Evolutionary conservation across 2,329 filamentous ascomycete genomes (phyloP).

Genomic region (Hypoxylon sp.): DNA sequence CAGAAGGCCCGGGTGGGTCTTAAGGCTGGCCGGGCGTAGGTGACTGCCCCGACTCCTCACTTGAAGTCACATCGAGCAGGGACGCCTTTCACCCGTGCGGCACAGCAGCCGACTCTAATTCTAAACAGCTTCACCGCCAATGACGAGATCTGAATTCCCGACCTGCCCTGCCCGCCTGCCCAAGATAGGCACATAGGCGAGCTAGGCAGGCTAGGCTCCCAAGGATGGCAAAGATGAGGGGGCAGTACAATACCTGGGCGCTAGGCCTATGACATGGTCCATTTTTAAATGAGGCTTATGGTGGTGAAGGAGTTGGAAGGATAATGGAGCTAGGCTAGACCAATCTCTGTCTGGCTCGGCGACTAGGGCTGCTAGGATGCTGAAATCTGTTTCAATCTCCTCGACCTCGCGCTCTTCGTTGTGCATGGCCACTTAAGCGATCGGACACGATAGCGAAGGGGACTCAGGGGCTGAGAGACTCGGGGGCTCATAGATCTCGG

Average conservation of each 20-base stretch:
- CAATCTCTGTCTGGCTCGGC: neutral
- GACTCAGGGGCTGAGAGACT: neutral
- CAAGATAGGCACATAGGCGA: too few relatives aligned
- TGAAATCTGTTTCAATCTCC: neutral
- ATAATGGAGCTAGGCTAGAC: neutral
- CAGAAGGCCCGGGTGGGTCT: constrained; percentile 1
- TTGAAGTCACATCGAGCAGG: neutral
- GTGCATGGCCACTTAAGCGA: neutral
- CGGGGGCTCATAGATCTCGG: neutral
- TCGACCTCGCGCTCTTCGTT: neutral
- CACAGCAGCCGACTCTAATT: constrained; percentile 3
- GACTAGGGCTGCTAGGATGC: too few relatives aligned
- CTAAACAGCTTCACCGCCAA: neutral
- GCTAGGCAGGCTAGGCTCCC: too few relatives aligned
- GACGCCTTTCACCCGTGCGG: neutral
- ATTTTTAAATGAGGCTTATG: neutral
- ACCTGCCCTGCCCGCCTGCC: too few relatives aligned
- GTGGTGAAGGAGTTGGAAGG: neutral
- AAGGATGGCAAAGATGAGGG: neutral
- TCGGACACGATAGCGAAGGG: neutral
- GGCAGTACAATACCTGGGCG: neutral
- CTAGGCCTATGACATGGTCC: neutral
- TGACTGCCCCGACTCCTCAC: constrained; percentile 9
- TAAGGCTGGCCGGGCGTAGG: neutral
- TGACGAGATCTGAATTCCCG: neutral